phyloP scores from a whole-genome alignment of 306 rosid species.

The Lathyrus aphaca region DNA sequence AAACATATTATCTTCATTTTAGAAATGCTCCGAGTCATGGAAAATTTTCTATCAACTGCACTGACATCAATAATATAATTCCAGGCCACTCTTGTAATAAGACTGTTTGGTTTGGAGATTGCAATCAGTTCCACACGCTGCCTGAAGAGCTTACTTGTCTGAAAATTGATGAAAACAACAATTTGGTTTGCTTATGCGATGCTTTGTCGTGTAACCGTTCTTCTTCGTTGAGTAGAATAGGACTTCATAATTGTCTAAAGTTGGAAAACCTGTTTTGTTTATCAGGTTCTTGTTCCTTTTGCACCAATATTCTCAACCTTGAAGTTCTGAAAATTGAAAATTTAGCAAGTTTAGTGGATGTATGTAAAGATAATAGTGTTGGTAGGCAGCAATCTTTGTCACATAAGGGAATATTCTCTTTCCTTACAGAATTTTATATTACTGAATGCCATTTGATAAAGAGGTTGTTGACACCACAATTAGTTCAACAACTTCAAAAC shows the following conservation, averaged over 20 bases:
- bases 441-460: not conserved
- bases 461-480: not conserved
- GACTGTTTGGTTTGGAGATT: not conserved
- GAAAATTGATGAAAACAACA: accelerated
- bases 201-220: not conserved
- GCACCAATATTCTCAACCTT: not conserved
- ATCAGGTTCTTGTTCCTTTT: slow-evolving; percentile 1
- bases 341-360: not conserved
- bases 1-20: not conserved
- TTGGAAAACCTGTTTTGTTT: slow-evolving; percentile 22
- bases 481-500: slow-evolving; percentile 15
- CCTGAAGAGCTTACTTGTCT: not conserved
- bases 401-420: not conserved
- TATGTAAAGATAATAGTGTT: not conserved
- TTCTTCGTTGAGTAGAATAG: not conserved
- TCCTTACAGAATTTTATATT: slow-evolving; percentile 1
- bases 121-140: not conserved
- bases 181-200: slow-evolving; percentile 20
- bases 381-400: not conserved
- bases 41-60: too few species aligned
- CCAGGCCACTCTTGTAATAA: not conserved
- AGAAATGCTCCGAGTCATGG: not conserved
- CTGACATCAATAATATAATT: not conserved
- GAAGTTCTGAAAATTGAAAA: not conserved
- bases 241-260: accelerated